Evolutionary conservation across 768 basidiomycete genomes (phyloP).

Genomic region (Solioccasus polychromus): DNA sequence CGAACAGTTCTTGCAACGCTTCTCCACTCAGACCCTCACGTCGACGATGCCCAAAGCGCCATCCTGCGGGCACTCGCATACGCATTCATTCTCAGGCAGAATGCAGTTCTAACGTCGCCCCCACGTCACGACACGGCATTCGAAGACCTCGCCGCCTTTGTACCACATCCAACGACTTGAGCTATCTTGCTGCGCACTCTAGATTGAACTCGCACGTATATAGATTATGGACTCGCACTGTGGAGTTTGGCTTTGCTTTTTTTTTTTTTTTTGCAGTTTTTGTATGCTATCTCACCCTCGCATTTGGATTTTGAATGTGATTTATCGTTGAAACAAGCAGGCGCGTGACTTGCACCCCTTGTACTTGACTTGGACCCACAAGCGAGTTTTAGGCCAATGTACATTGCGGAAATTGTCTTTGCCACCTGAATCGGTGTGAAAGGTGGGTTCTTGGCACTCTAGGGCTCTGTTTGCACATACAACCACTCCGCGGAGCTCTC

Average conservation of each 20-base stretch:
- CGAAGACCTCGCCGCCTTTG: too few species aligned
- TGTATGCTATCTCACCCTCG: slow-evolving; percentile 22
- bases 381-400: background rate
- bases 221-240: slow-evolving; percentile 29
- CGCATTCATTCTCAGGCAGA: slow-evolving; percentile 26
- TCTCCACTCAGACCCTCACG: slow-evolving; percentile 36
- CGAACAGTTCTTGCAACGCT: slow-evolving; percentile 60
- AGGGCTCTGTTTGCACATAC: slow-evolving; percentile 2
- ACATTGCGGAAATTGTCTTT: background rate
- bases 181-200: slow-evolving; percentile 15
- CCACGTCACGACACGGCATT: background rate
- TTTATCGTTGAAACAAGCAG: slow-evolving; percentile 7
- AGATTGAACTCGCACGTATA: slow-evolving; percentile 25
- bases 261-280: slow-evolving; percentile 11
- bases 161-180: slow-evolving; percentile 8
- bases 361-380: background rate
- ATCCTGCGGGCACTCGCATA: slow-evolving; percentile 12
- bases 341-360: slow-evolving; percentile 19
- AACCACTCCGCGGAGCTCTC: slow-evolving; percentile 5
- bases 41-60: slow-evolving; percentile 18
- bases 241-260: slow-evolving; percentile 18
- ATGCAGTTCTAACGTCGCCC: slow-evolving; percentile 16
- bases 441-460: slow-evolving; percentile 2
- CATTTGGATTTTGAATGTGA: slow-evolving; percentile 19
- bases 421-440: slow-evolving; percentile 5